phyloP scores from a whole-genome alignment of 2,329 filamentous ascomycete species.

The Xylaria sp. region DNA sequence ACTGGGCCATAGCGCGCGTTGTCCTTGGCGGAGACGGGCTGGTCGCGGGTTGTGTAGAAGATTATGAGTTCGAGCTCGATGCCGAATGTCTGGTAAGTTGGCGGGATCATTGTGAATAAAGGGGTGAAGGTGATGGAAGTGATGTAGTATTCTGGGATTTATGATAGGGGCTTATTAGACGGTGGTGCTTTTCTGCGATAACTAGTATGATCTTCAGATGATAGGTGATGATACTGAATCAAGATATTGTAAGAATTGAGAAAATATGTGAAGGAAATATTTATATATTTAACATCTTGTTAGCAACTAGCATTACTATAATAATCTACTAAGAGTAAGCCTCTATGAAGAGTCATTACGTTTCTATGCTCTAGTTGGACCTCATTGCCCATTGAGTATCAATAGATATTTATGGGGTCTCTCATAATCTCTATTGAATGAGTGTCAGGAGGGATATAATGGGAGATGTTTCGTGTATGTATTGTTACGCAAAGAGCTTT shows the following conservation, averaged over 20 bases:
- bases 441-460: neutral
- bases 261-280: neutral
- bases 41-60: slow-evolving; percentile 6
- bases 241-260: no score
- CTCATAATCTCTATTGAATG: neutral
- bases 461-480: no score
- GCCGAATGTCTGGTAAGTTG: slow-evolving; percentile 15
- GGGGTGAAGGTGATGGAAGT: neutral
- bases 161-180: neutral
- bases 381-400: neutral
- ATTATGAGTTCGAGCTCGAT: slow-evolving; percentile 28
- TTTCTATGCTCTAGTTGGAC: neutral
- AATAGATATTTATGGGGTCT: neutral
- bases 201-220: neutral
- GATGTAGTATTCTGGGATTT: neutral
- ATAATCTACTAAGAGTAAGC: no score
- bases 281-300: neutral
- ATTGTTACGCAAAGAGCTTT: no score
- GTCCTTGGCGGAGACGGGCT: neutral
- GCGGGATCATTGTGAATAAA: neutral
- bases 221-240: neutral
- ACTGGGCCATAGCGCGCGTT: slow-evolving; percentile 7
- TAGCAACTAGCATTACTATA: no score
- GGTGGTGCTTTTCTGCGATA: neutral
- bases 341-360: neutral